A percentile compares a stretch with the other conserved stretches of the same genome.
Evolutionary conservation across 2,329 filamentous ascomycete species (phyloP).

Genomic region (Hypoxylon sp.): DNA sequence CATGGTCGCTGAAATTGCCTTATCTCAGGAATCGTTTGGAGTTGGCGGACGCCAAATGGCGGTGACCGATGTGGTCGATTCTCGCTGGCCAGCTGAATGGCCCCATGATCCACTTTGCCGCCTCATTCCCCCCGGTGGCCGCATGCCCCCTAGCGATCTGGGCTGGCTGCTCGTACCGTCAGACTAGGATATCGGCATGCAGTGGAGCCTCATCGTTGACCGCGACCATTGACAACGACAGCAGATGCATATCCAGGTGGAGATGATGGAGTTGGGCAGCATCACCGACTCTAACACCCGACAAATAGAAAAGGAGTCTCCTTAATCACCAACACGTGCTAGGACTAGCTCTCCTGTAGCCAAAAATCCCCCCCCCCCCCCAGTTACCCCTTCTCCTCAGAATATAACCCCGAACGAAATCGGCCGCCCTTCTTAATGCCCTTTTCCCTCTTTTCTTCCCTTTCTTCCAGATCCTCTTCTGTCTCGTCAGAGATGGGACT

Average conservation of each 20-base stretch:
- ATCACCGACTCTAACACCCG: slow-evolving; percentile 46
- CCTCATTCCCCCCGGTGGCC: slow-evolving; percentile 48
- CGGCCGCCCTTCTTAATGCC: slow-evolving; percentile 39
- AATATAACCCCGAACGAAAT: slow-evolving; percentile 45
- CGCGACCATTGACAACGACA: slow-evolving; percentile 50
- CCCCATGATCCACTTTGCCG: slow-evolving; percentile 48
- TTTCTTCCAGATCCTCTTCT: slow-evolving; percentile 46
- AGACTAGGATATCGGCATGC: slow-evolving; percentile 43
- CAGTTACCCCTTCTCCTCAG: slow-evolving; percentile 35
- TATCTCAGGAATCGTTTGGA: slow-evolving; percentile 36
- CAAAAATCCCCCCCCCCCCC: slow-evolving; percentile 21
- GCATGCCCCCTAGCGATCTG: slow-evolving; percentile 43
- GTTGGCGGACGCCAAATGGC: slow-evolving; percentile 48
- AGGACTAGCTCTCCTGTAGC: slow-evolving; percentile 24
- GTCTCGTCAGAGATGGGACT: slow-evolving; percentile 56
- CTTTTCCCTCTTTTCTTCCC: slow-evolving; percentile 45
- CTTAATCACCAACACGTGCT: slow-evolving; percentile 37
- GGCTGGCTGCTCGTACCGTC: slow-evolving; percentile 44
- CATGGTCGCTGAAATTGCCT: slow-evolving; percentile 34
- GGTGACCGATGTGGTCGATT: slow-evolving; percentile 54
- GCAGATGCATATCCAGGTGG: slow-evolving; percentile 52
- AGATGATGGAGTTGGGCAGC: slow-evolving; percentile 53
- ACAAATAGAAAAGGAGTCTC: slow-evolving; percentile 41
- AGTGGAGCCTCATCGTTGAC: slow-evolving; percentile 46
- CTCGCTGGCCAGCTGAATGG: slow-evolving; percentile 50